phyloP scores from a whole-genome alignment of 495 filamentous ascomycete species.

The Penicillium longicatenatum region DNA sequence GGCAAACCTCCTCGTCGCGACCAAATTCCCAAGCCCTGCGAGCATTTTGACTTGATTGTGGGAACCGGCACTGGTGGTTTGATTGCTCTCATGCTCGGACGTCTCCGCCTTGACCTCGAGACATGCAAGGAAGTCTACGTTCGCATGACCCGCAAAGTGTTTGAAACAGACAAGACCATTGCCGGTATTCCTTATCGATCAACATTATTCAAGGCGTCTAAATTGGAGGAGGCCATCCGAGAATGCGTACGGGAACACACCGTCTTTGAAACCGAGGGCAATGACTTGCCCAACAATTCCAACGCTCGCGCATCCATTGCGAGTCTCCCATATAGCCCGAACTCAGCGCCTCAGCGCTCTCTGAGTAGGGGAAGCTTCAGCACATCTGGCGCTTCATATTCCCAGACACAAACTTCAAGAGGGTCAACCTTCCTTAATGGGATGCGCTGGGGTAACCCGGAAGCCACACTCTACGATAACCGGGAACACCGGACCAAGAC shows the following conservation, averaged over 20 bases:
- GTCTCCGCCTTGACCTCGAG: conserved; percentile 87
- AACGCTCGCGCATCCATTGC: conserved; percentile 38
- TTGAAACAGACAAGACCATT: conserved; percentile 97
- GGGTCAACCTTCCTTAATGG: conserved; percentile 46
- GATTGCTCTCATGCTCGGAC: conserved; percentile 94
- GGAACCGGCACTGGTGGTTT: conserved; percentile 94
- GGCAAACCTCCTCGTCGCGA: conserved; percentile 79
- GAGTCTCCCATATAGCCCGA: conserved; percentile 40
- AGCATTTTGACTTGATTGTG: conserved; percentile 95
- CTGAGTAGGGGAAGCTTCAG: conserved; percentile 48
- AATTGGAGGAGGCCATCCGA: conserved; percentile 90
- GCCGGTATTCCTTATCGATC: conserved; percentile 91
- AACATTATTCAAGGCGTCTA: conserved; percentile 94
- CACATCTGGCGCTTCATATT: conserved; percentile 34
- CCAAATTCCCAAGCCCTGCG: conserved; percentile 95
- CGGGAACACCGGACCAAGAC: conserved; percentile 90
- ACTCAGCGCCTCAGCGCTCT: conserved; percentile 45
- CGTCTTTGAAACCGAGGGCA: conserved; percentile 77
- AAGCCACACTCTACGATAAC: conserved; percentile 74
- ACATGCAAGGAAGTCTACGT: conserved; percentile 97
- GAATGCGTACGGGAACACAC: conserved; percentile 89
- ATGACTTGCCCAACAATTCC: conserved; percentile 50
- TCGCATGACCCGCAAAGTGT: conserved; percentile 88
- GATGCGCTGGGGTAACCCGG: conserved; percentile 56
- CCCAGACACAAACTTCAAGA: conserved; percentile 32